Evolutionary conservation across 2,329 filamentous ascomycete genomes (phyloP), one percentile per base, ranked within the genome.

Genomic region (Cytospora chrysosperma): DNA sequence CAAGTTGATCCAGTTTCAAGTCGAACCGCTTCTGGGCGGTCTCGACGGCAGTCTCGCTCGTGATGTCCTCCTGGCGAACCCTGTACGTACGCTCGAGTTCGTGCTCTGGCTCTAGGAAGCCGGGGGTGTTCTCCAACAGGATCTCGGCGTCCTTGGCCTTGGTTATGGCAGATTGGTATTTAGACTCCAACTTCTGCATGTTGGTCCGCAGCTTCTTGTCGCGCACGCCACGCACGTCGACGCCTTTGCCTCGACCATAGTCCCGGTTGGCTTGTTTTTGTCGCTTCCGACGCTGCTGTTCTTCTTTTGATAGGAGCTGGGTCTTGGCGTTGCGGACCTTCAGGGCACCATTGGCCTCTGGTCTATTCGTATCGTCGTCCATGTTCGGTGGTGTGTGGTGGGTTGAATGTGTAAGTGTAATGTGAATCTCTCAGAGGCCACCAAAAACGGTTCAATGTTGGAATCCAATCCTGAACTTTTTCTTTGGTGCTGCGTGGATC

Each of bases 131-230:
- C 76, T 98, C 94, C 61, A 96, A 85, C 70, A 99, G 79, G 63
- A 99, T 95, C 77, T 99, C 95, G 26, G 94, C 92, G 81, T 97
- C 94, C 77, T 97, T 96, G 19, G 95, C 93, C 75, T 91, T 89
- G 40, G 96, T 76, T 0, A 90, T 81, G 1, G 94, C 94, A 70
- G 89, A 85, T 71, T 93, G 86, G 77, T 93, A 94, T 75, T 95
- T 95, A 65, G 80, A 80, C 74, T 99, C 95, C 53, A 97, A 83
- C 2, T 82, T 82, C 72, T 88, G 89, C 56, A 99, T 79, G 68
- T 92, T 96, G 15, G 87, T 85, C 56, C 92, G 89, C 67, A 98
- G 78, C 75, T 98, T 99, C 82, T 91, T 96, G 81, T 98, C 93
- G 71, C 88, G 90, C 71, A 97, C 86, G 10, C 80, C 81, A 72